Base-by-base conservation (phyloP, 768 basidiomycete species). In the Flagelloscypha sp. region DNA sequence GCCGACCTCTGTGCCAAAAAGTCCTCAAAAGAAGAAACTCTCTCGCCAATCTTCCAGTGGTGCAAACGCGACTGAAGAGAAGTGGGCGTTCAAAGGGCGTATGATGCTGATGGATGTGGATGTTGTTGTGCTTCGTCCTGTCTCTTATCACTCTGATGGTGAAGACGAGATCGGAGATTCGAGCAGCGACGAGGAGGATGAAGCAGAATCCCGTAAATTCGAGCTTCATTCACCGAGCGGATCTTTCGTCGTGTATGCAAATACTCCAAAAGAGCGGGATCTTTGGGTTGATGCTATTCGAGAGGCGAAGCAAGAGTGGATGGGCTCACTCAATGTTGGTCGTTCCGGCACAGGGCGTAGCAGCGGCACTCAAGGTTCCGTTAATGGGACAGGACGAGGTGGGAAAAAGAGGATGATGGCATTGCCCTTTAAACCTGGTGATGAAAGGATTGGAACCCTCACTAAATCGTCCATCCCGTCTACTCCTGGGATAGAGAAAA, bases 261-360 rank as follows among this genome's bases (percentile, higher is more conserved):
- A 50, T 6, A 70, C 63, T 17, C 68, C 72, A 42, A 60, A 62
- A 10, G 78, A 80, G 34, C 61, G 76, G 20, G 70, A 79, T 41
- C 66, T 70, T 24, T 90, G 86, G 86, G 66, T 72, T 2, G 56
- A 62, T 3, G 70, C 72, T 6, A 79, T 89, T 32, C 68, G 86
- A 22, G 65, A 68, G 36, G 76, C 86, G 24, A 88, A 87, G 51
- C 62, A 72, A 2, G 68, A 79, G 27, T 61, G 79, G n/a, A 67
- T 89, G n/a, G 63, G 70, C 15, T 75, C 79, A 0, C 62, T 88
- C 19, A 82, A 80, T 42, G 56, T 74, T 37, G 83, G 73, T 21
- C 72, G 83, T 47, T 83, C 84, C 4, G 76, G 88, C 52, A 85
- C 85, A 6, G 89, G 86, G 0, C 65, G 89, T 17, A 85, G 84